phyloP scores from a whole-genome alignment of 306 rosid species.

The Hippophae gyantsensis region DNA sequence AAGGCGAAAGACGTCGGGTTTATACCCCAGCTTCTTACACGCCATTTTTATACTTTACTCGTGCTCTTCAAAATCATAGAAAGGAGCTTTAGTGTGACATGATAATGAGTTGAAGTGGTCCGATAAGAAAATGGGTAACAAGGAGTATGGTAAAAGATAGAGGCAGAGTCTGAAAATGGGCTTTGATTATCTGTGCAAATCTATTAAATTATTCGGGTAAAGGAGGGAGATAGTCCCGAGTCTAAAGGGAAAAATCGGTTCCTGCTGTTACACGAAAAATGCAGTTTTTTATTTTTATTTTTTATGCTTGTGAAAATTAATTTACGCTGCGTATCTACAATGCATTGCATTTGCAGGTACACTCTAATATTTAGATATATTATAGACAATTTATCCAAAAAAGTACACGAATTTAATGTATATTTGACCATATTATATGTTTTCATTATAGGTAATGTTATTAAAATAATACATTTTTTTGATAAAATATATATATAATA shows the following conservation, averaged over 20 bases:
- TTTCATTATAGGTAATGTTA: too few species aligned
- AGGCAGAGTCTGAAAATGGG: constrained; percentile 7
- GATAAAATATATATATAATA: too few species aligned
- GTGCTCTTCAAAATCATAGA: constrained; percentile 9
- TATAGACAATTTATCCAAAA: too few species aligned
- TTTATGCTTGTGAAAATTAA: too few species aligned
- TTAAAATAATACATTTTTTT: too few species aligned
- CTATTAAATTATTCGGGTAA: constrained; percentile 18
- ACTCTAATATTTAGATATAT: too few species aligned
- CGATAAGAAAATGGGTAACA: background rate
- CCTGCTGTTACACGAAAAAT: constrained; percentile 27
- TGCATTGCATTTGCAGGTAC: too few species aligned
- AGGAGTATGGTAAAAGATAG: constrained; percentile 16
- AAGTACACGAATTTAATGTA: too few species aligned
- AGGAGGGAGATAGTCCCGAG: constrained; percentile 33
- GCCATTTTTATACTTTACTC: constrained; percentile 37
- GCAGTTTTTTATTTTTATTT: constrained; percentile 15
- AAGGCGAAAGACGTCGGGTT: constrained; percentile 55
- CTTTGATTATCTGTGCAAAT: constrained; percentile 5
- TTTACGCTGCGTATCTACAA: background rate
- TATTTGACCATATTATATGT: too few species aligned
- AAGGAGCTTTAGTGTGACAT: constrained; percentile 2
- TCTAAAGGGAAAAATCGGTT: constrained; percentile 66
- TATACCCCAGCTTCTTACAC: constrained; percentile 69
- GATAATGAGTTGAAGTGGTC: background rate